phyloP scores from a whole-genome alignment of 768 basidiomycete genomes.

The Mrakia frigida region DNA sequence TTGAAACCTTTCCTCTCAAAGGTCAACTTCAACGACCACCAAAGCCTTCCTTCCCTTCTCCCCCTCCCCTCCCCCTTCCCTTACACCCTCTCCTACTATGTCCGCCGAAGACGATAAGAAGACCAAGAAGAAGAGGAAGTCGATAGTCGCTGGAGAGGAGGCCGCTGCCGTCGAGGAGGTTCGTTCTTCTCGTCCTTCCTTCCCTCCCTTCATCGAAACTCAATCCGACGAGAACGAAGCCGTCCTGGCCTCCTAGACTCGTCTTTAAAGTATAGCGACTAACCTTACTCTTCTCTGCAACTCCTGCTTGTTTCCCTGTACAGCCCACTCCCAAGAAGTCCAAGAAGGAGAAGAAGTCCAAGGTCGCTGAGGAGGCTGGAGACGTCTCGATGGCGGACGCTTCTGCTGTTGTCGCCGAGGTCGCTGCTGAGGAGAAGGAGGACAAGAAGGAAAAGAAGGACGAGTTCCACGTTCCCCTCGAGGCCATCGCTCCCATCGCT shows the following conservation, averaged over 20 bases:
- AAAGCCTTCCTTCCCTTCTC: neutral
- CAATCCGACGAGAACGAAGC: neutral
- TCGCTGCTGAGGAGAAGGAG: constrained; percentile 30
- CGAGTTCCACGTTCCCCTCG: constrained; percentile 62
- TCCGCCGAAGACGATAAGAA: constrained; percentile 29
- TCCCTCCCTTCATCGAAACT: neutral
- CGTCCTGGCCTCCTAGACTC: too few species aligned
- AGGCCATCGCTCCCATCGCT: constrained; percentile 89
- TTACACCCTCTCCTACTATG: neutral
- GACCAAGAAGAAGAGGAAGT: constrained; percentile 26
- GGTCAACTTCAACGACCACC: neutral
- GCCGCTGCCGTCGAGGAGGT: neutral
- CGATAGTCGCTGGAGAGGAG: constrained; percentile 21
- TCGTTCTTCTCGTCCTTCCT: neutral
- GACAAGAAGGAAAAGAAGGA: constrained; percentile 48
- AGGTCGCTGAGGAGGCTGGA: constrained; percentile 35
- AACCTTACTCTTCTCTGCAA: neutral
- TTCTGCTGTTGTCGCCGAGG: constrained; percentile 45
- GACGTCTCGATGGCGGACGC: constrained; percentile 49
- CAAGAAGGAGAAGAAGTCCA: constrained; percentile 45
- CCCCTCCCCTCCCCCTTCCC: neutral
- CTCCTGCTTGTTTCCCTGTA: too few species aligned
- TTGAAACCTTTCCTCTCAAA: neutral
- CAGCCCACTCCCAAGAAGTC: constrained; percentile 45
- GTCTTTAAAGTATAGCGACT: too few species aligned